These are phyloP conservation scores for Cordia subcordata DNA, from an alignment of 257 asterid species.

Conservation along the genomic window DNA sequence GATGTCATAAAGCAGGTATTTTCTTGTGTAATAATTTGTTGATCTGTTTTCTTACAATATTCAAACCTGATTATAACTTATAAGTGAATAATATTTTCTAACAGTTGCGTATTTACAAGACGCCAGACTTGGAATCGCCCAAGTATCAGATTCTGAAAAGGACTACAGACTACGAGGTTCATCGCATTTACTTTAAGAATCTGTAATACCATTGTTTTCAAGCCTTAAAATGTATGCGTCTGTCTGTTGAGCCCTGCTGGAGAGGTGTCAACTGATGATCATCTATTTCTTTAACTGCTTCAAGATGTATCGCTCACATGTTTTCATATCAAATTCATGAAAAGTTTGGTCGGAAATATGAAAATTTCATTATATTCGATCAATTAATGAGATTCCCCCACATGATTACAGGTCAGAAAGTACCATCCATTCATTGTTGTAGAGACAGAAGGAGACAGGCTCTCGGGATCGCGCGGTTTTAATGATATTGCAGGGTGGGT, in stretches of 20 bases:
- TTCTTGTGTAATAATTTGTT: neutral
- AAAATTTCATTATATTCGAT: no score
- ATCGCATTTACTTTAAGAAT: slow-evolving; percentile 1
- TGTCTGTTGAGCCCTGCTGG: no score
- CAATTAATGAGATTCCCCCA: neutral
- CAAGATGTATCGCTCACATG: no score
- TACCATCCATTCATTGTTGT: slow-evolving; percentile 67
- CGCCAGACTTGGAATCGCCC: slow-evolving; percentile 77
- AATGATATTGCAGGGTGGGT: slow-evolving; percentile 84
- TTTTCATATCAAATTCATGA: no score
- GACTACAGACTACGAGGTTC: slow-evolving; percentile 73
- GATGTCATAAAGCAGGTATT: slow-evolving; percentile 70
- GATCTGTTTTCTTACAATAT: neutral
- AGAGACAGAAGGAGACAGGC: slow-evolving; percentile 63
- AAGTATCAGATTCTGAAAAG: slow-evolving; percentile 69
- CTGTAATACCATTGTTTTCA: neutral
- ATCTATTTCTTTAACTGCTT: no score
- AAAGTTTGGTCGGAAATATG: no score
- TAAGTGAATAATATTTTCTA: slow-evolving; percentile 9
- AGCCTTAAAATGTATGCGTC: neutral
- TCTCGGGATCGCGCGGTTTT: slow-evolving; percentile 75
- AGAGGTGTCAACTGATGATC: no score
- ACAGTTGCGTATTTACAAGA: slow-evolving; percentile 76
- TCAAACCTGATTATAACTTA: slow-evolving; percentile 4
- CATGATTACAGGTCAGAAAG: slow-evolving; percentile 53